phyloP scores from a whole-genome alignment of 371 early-diverging fungal genomes.

The Mycotypha africana region DNA sequence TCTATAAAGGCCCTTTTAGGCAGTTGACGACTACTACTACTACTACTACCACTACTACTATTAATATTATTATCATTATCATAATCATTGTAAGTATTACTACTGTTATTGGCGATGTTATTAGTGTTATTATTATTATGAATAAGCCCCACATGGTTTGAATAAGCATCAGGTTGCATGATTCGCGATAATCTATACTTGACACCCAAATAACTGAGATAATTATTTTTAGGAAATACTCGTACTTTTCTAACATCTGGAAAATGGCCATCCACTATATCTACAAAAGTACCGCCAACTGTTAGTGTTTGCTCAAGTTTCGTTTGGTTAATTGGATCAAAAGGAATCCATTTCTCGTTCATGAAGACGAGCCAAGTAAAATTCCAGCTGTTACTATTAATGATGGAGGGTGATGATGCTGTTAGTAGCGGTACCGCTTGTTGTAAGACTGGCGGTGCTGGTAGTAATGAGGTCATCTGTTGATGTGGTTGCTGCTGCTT shows the following conservation, averaged over 20 bases:
- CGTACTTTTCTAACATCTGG: slow-evolving; percentile 28
- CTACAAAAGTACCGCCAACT: slow-evolving; percentile 32
- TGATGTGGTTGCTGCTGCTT: not conserved
- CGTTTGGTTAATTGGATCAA: slow-evolving; percentile 25
- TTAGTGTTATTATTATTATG: no score
- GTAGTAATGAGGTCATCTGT: not conserved
- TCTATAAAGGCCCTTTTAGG: no score
- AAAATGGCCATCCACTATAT: slow-evolving; percentile 27
- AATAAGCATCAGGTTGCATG: slow-evolving; percentile 35
- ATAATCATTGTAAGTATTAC: no score
- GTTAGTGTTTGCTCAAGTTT: slow-evolving; percentile 30
- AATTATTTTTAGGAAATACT: slow-evolving; percentile 29
- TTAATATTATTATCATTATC: no score
- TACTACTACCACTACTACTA: no score
- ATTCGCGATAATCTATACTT: slow-evolving; percentile 34
- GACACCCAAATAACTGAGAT: slow-evolving; percentile 32
- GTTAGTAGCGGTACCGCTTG: not conserved
- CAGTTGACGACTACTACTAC: no score
- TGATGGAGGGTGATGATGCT: slow-evolving; percentile 1
- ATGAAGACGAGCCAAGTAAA: slow-evolving; percentile 36
- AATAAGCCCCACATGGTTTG: slow-evolving; percentile 27
- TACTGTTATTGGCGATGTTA: no score
- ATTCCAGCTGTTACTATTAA: slow-evolving; percentile 7
- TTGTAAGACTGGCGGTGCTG: not conserved
- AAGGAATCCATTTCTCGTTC: slow-evolving; percentile 32